A percentile compares a stretch with the other conserved stretches of the same genome.
Conservation (phyloP, 2,329 filamentous ascomycete species). For the Fulvia fulva region DNA sequence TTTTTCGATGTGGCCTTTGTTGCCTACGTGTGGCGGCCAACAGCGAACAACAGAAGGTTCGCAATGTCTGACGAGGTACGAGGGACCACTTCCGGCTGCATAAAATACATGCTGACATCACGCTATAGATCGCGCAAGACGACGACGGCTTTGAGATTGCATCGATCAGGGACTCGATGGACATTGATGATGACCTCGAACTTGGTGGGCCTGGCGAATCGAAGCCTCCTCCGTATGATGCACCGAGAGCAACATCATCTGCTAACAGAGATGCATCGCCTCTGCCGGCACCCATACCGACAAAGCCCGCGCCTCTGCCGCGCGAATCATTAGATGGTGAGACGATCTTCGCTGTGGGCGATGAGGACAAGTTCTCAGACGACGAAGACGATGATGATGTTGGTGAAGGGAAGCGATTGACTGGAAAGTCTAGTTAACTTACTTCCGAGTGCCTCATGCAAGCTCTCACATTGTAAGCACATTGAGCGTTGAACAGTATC, state of each 20-base stretch:
- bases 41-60: slow-evolving; percentile 92
- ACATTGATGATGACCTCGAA: slow-evolving; percentile 52
- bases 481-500: background rate
- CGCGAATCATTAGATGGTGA: slow-evolving; percentile 74
- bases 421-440: slow-evolving; percentile 35
- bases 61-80: slow-evolving; percentile 94
- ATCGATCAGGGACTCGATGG: slow-evolving; percentile 74
- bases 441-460: no score
- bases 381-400: slow-evolving; percentile 54
- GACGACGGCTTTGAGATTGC: slow-evolving; percentile 97
- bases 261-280: slow-evolving; percentile 41
- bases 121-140: slow-evolving; percentile 76
- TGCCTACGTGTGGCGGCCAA: slow-evolving; percentile 94
- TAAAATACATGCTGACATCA: slow-evolving; percentile 1
- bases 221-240: slow-evolving; percentile 36
- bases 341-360: slow-evolving; percentile 90
- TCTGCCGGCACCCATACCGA: slow-evolving; percentile 51
- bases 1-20: slow-evolving; percentile 89
- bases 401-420: slow-evolving; percentile 42
- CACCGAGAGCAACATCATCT: slow-evolving; percentile 25
- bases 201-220: slow-evolving; percentile 33
- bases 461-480: background rate
- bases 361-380: slow-evolving; percentile 81
- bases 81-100: background rate
- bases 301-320: slow-evolving; percentile 48